Evolutionary conservation across 2,329 filamentous ascomycete genomes (phyloP).

Genomic region (Aspergillus pseudoviridinutans): DNA sequence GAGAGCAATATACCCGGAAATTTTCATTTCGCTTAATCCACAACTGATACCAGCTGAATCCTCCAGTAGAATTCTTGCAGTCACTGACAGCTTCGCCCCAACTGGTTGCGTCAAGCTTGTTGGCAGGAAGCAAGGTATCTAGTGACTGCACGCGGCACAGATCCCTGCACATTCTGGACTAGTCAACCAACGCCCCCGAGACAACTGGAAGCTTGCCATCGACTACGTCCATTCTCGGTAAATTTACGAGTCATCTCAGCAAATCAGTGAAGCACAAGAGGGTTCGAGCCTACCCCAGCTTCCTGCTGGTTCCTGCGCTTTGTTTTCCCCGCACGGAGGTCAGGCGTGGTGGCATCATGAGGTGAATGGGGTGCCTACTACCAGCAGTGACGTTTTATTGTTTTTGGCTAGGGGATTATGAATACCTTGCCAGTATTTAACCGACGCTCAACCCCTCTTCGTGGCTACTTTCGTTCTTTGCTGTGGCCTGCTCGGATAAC

Average conservation of each 20-base stretch:
- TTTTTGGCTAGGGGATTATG: conserved; percentile 11
- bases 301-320: conserved; percentile 8
- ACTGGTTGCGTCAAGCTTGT: not conserved
- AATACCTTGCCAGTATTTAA: conserved; percentile 13
- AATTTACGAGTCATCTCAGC: conserved; percentile 11
- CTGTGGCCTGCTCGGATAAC: conserved; percentile 27
- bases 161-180: not conserved
- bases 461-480: conserved; percentile 24
- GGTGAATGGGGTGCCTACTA: conserved; percentile 3
- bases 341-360: conserved; percentile 16
- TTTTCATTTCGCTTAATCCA: not conserved
- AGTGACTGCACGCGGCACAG: not conserved
- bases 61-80: not conserved
- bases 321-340: conserved; percentile 14
- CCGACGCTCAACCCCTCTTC: conserved; percentile 15
- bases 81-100: not conserved
- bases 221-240: conserved; percentile 18
- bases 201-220: conserved; percentile 10
- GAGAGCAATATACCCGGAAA: not conserved
- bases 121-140: not conserved
- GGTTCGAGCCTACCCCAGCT: conserved; percentile 17
- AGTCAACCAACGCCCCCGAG: not conserved
- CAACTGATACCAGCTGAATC: not conserved
- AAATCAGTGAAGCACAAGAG: conserved; percentile 15
- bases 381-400: conserved; percentile 4